Percentiles rank a stretch among this genome's conserved stretches.
These are phyloP conservation scores for Conticribra weissflogii DNA, from an alignment of 108 stramenopile genomes.

Conservation along the genomic window DNA sequence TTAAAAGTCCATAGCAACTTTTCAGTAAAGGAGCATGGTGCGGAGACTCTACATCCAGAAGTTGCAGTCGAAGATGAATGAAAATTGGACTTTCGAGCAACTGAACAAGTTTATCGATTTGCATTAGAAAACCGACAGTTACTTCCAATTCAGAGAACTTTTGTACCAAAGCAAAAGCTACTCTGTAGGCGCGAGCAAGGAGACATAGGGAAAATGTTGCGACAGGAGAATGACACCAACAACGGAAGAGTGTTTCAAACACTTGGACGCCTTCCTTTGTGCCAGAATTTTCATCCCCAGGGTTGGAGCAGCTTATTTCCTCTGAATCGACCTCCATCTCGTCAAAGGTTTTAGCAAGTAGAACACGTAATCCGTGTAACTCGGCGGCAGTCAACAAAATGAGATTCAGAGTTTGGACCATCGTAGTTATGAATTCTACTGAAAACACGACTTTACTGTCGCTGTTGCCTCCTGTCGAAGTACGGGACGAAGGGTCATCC, in stretches of 20 bases:
- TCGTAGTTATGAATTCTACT: conserved; percentile 91
- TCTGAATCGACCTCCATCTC: conserved; percentile 16
- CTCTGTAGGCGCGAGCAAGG: conserved; percentile 93
- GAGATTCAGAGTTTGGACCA: conserved; percentile 98
- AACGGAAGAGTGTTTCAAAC: conserved; percentile 87
- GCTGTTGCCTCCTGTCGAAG: conserved; percentile 32
- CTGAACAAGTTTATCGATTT: conserved; percentile 97
- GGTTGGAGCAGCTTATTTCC: conserved; percentile 12
- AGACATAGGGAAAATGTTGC: conserved; percentile 96
- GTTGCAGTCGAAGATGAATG: conserved; percentile 93
- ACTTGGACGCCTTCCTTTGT: conserved; percentile 60
- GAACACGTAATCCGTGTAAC: conserved; percentile 84
- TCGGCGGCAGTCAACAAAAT: conserved; percentile 97
- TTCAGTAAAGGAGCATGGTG: conserved; percentile 91
- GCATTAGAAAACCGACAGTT: conserved; percentile 97
- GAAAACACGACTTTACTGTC: conserved; percentile 51
- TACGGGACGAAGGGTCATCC: conserved; percentile 26
- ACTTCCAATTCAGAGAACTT: conserved; percentile 91
- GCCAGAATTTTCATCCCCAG: conserved; percentile 36
- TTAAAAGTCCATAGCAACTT: conserved; percentile 93
- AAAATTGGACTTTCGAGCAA: conserved; percentile 98
- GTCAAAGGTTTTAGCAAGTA: conserved; percentile 62
- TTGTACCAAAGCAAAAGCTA: conserved; percentile 91
- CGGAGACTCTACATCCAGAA: conserved; percentile 90
- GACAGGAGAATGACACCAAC: conserved; percentile 98